A percentile compares a stretch with the other conserved stretches of the same genome.
These are phyloP conservation scores for Jaminaea rosea DNA, from an alignment of 1,284 basidiomycete species.

Conservation along the genomic window DNA sequence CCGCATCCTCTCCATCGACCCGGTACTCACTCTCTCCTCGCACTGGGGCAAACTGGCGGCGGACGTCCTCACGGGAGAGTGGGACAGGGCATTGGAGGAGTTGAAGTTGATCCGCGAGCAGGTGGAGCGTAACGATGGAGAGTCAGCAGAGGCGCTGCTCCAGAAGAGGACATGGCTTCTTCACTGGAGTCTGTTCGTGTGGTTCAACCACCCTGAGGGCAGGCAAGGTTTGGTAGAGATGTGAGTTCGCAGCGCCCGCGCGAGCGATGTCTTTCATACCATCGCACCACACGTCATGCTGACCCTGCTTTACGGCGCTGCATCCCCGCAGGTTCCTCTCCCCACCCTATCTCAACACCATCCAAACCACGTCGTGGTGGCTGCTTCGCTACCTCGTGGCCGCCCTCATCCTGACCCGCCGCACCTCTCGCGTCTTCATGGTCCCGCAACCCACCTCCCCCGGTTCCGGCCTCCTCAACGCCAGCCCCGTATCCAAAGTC, in stretches of 20 bases:
- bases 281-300: too few relatives aligned
- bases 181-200: conserved; percentile 97
- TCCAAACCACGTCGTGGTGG: conserved; percentile 92
- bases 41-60: conserved; percentile 98
- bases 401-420: conserved; percentile 82
- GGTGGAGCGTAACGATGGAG: conserved; percentile 54
- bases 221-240: conserved; percentile 89
- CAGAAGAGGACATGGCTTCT: conserved; percentile 91
- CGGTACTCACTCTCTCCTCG: conserved; percentile 81
- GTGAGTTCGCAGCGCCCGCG: too few relatives aligned
- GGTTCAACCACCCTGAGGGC: conserved; percentile 90
- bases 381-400: conserved; percentile 87
- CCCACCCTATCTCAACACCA: conserved; percentile 92
- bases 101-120: conserved; percentile 84
- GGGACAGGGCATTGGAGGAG: conserved; percentile 86
- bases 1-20: conserved; percentile 87
- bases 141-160: conserved; percentile 62
- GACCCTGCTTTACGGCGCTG: too few relatives aligned
- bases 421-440: conserved; percentile 48
- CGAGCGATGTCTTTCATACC: too few relatives aligned
- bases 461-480: conserved; percentile 18
- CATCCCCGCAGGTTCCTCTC: too few relatives aligned
- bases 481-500: conserved; percentile 30
- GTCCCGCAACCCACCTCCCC: conserved; percentile 26
- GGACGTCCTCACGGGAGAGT: conserved; percentile 87